Conservation (phyloP, 352 stramenopile genomes). For the Phytopythium litorale region DNA sequence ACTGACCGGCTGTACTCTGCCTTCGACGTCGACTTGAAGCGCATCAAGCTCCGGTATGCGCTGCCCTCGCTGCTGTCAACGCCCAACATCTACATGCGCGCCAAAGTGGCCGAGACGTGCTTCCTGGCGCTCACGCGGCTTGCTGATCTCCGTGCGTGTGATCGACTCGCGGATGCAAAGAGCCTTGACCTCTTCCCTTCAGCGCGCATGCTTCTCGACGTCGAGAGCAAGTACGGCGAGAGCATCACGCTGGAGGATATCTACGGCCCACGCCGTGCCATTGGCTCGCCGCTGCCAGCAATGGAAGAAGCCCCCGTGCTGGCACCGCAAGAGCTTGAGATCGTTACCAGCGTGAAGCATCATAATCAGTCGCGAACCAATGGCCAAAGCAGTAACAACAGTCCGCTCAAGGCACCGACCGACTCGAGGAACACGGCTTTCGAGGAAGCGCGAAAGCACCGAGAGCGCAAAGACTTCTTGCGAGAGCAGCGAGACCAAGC, state of each 20-base stretch:
- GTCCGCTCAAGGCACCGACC: conserved; percentile 62
- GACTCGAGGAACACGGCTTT: conserved; percentile 69
- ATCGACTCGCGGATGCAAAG: conserved; percentile 51
- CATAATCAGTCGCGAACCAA: not conserved
- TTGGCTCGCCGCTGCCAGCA: not conserved
- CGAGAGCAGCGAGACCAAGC: conserved; percentile 32
- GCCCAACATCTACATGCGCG: conserved; percentile 89
- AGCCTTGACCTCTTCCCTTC: conserved; percentile 75
- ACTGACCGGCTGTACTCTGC: conserved; percentile 74
- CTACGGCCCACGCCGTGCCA: conserved; percentile 24
- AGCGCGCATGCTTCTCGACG: conserved; percentile 67
- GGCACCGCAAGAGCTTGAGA: conserved; percentile 6
- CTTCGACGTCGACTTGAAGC: conserved; percentile 88
- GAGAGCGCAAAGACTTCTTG: conserved; percentile 59
- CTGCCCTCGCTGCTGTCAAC: conserved; percentile 59
- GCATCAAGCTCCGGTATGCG: conserved; percentile 85
- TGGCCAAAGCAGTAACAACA: conserved; percentile 1
- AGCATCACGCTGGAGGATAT: conserved; percentile 89
- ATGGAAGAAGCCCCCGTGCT: conserved; percentile 1
- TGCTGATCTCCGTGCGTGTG: conserved; percentile 52
- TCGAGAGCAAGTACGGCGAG: conserved; percentile 92
- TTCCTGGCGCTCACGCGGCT: conserved; percentile 74
- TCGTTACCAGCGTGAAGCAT: conserved; percentile 6
- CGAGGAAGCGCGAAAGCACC: conserved; percentile 40
- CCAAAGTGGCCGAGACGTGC: conserved; percentile 80